Percentiles rank a stretch among this genome's conserved stretches.
phyloP scores from a whole-genome alignment of 106 monocot species.

The Dioscorea zingiberensis region DNA sequence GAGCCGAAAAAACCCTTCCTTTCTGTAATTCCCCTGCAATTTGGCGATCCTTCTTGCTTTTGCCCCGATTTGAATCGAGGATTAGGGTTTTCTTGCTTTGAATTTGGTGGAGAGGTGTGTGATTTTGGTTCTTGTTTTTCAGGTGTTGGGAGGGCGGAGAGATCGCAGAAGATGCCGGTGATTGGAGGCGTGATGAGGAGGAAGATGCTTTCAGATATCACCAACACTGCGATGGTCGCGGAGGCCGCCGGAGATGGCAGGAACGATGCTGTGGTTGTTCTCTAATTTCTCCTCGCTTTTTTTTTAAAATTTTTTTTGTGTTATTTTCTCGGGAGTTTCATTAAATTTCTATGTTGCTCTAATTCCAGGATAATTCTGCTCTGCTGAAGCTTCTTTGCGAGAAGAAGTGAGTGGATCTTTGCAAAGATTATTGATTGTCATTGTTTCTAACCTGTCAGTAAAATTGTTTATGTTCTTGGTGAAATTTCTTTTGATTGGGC shows the following conservation, averaged over 20 bases:
- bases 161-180: constrained; percentile 10
- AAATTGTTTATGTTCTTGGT: background rate
- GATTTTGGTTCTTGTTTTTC: background rate
- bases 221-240: constrained; percentile 14
- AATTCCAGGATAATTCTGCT: constrained; percentile 45
- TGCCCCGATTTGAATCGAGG: background rate
- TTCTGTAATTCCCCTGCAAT: background rate
- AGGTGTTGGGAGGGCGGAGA: constrained; percentile 4
- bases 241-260: background rate
- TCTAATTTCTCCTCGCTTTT: constrained; percentile 15
- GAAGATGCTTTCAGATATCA: constrained; percentile 50
- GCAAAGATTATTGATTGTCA: background rate
- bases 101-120: background rate
- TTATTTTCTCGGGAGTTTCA: background rate
- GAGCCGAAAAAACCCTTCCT: background rate
- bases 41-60: background rate
- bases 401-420: constrained; percentile 38
- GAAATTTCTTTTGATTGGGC: constrained; percentile 5
- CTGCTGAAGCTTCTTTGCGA: constrained; percentile 39
- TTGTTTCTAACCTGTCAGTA: constrained; percentile 3
- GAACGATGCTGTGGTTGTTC: constrained; percentile 1
- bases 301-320: background rate
- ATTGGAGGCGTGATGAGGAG: constrained; percentile 12
- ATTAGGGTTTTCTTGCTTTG: constrained; percentile 1
- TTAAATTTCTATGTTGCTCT: background rate